A percentile compares a stretch with the other conserved stretches of the same genome.
These are phyloP conservation scores for Brassica napus DNA, from an alignment of 345 rosid species.

Conservation along the genomic window DNA sequence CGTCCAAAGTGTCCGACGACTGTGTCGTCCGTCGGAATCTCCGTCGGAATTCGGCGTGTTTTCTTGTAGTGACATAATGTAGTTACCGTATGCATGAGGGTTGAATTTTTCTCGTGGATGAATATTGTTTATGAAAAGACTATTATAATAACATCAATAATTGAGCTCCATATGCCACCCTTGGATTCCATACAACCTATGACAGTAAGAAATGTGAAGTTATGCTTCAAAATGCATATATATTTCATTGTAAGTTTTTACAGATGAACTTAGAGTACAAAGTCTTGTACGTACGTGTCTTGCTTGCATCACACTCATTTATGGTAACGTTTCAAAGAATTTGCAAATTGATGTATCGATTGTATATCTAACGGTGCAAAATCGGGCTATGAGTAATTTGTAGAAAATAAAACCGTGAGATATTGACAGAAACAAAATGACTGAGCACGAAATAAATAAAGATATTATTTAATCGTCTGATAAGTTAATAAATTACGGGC, in stretches of 20 bases:
- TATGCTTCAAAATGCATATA: background rate
- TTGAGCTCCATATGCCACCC: constrained; percentile 5
- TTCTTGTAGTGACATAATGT: too few species aligned
- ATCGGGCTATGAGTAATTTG: too few species aligned
- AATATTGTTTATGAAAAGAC: background rate
- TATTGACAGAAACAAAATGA: too few species aligned
- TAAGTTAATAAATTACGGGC: too few species aligned
- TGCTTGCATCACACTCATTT: constrained; percentile 2
- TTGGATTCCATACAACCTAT: background rate
- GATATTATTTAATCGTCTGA: too few species aligned
- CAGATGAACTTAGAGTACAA: background rate
- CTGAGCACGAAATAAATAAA: too few species aligned
- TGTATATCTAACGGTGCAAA: too few species aligned
- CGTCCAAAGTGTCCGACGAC: too few species aligned
- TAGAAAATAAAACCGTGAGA: too few species aligned
- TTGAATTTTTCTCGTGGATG: background rate
- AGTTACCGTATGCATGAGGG: constrained; percentile 10
- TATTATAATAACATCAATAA: background rate
- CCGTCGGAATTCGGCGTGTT: too few species aligned
- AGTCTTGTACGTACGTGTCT: background rate
- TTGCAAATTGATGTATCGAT: background rate
- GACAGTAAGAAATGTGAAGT: background rate
- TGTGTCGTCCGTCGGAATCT: too few species aligned
- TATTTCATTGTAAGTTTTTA: background rate
- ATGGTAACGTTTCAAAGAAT: background rate